Base-by-base conservation (phyloP, 1,139 yeast genomes). In the Candida glucosophila region DNA sequence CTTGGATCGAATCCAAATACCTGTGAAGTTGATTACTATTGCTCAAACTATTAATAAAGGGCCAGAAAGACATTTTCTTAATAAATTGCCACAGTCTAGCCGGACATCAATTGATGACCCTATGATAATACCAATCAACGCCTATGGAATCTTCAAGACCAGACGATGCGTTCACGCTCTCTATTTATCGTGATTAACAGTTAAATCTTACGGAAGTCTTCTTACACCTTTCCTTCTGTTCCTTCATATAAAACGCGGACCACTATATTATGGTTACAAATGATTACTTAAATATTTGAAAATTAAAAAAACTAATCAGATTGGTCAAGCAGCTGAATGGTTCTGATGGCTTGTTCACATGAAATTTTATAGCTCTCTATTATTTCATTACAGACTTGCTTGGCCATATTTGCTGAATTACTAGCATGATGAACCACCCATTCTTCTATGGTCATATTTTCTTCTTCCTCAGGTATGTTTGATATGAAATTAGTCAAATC, bases 391-490 rank as follows among this genome's bases (percentile, higher is more conserved):
- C 68, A 55, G n/a, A 67, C 64, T 32, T 70, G 74, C 22, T 53
- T 43, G 0, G 61, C 54, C 7, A 58, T 40, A 23, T 51, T 48
- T 16, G 48, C 44, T 30, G 67, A 57, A 22, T 55, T 58, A 1
- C 42, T 33, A 3, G 79, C 77, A 41, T 71, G 66, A 37, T 65
- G 59, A 23, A 47, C 47, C 12, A 82, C 53, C 94, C 94, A 85
- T 33, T 79, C 72, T 26, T 64, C 64, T 11, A 85, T 68, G 0
- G 83, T 73, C 78, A 78, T 73, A 15, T 69, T 61, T 40, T 79
- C 60, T 40, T 80, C 88, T 11, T 67, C 68, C 18, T 67, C 75
- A 0, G 92, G 88, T 70, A 81, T 73, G 24, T 73, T 73, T 2
- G 75, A 65, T 3, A 78, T 71, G 40, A 79, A 79, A 28, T 62